phyloP scores from a whole-genome alignment of 1,139 yeast species.

The Saccharomyces hybrid region DNA sequence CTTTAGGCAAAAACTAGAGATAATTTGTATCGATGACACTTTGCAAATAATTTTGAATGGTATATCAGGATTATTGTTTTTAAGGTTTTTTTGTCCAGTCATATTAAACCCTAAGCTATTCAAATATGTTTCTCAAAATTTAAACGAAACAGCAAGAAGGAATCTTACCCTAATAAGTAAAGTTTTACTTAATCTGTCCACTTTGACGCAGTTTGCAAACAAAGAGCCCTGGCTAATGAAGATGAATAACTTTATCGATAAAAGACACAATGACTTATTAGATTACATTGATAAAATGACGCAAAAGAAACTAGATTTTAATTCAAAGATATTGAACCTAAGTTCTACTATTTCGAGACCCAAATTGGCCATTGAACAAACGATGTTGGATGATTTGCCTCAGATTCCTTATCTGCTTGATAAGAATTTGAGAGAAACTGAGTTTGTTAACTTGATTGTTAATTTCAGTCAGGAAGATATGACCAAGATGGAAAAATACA shows the following conservation, averaged over 20 bases:
- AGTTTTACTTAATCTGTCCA: conserved; percentile 70
- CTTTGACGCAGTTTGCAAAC: conserved; percentile 62
- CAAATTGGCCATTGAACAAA: conserved; percentile 39
- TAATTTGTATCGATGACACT: conserved; percentile 51
- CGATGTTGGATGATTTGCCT: conserved; percentile 50
- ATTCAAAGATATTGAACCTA: conserved; percentile 49
- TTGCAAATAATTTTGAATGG: conserved; percentile 53
- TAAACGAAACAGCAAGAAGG: conserved; percentile 62
- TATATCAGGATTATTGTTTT: conserved; percentile 72
- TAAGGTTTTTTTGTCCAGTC: conserved; percentile 88
- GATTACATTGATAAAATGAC: conserved; percentile 71
- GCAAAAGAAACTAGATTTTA: conserved; percentile 59
- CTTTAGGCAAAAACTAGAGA: conserved; percentile 54
- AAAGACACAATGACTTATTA: conserved; percentile 50
- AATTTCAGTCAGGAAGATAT: conserved; percentile 11
- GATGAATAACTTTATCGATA: conserved; percentile 60
- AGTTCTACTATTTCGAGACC: conserved; percentile 31
- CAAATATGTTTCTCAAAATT: conserved; percentile 62
- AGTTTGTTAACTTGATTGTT: conserved; percentile 43
- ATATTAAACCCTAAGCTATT: conserved; percentile 81
- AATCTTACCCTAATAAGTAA: conserved; percentile 82
- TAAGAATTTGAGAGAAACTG: conserved; percentile 54
- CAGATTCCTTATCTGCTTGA: conserved; percentile 65
- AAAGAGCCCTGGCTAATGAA: conserved; percentile 76
- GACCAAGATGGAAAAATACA: conserved; percentile 5